These are phyloP conservation scores for Trichocladium uniseriatum DNA, from an alignment of 495 filamentous ascomycete species.

Conservation along the genomic window DNA sequence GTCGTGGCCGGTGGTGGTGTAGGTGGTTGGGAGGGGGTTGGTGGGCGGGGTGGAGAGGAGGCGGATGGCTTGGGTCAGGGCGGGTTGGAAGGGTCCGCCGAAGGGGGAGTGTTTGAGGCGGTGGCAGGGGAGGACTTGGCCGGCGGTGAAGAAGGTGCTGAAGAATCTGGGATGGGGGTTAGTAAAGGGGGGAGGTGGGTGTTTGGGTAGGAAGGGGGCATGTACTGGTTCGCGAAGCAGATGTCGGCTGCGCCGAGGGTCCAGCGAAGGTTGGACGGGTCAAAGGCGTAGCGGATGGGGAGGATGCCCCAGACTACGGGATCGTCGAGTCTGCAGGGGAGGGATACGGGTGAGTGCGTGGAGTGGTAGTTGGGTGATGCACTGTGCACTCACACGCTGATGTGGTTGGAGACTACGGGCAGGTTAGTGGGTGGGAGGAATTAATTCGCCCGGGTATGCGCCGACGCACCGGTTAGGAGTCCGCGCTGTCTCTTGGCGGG, in stretches of 20 bases:
- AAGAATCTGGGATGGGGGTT: conserved; percentile 37
- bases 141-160: conserved; percentile 65
- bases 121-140: conserved; percentile 85
- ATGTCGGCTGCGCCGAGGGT: conserved; percentile 86
- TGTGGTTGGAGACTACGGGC: conserved; percentile 78
- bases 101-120: conserved; percentile 60
- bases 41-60: conserved; percentile 53
- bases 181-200: neutral
- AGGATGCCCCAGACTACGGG: conserved; percentile 86
- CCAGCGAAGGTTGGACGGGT: conserved; percentile 72
- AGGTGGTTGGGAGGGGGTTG: conserved; percentile 49
- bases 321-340: conserved; percentile 68
- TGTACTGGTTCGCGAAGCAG: conserved; percentile 64
- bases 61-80: conserved; percentile 75
- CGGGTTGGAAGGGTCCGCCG: conserved; percentile 82
- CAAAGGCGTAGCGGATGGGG: conserved; percentile 58
- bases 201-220: neutral
- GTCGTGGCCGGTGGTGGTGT: conserved; percentile 53
- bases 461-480: conserved; percentile 66
- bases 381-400: conserved; percentile 72
- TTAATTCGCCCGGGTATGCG: neutral
- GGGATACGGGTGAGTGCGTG: neutral
- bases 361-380: neutral
- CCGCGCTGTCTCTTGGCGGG: conserved; percentile 60
- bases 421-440: conserved; percentile 11